Conservation (phyloP, 2,329 filamentous ascomycete species). For the Phoma sp. region DNA sequence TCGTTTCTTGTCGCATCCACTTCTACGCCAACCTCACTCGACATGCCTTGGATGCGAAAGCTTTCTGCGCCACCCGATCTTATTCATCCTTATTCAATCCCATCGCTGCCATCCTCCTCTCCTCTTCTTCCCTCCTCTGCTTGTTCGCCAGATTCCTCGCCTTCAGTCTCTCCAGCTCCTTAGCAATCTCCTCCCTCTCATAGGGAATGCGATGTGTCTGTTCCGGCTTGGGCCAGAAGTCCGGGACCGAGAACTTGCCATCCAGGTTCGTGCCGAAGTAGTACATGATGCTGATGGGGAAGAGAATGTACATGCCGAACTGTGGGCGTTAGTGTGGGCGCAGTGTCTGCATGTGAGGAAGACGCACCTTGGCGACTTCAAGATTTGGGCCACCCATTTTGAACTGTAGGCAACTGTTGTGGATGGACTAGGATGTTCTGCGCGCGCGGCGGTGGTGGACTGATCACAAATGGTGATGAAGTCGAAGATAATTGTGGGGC, state of each 20-base stretch:
- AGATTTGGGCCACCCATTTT: slow-evolving; percentile 84
- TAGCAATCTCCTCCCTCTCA: slow-evolving; percentile 80
- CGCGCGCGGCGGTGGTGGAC: background rate
- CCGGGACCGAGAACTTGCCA: slow-evolving; percentile 77
- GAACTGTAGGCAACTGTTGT: slow-evolving; percentile 21
- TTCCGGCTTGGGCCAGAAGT: slow-evolving; percentile 89
- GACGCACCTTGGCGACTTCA: slow-evolving; percentile 86
- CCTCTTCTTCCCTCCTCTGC: slow-evolving; percentile 54
- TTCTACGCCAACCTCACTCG: no score
- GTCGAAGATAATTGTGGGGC: slow-evolving; percentile 27
- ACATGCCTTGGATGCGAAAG: no score
- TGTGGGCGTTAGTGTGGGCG: slow-evolving; percentile 47
- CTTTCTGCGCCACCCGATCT: background rate
- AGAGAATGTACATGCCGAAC: slow-evolving; percentile 99
- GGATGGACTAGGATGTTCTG: slow-evolving; percentile 4
- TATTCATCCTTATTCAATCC: slow-evolving; percentile 24
- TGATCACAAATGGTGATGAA: slow-evolving; percentile 7
- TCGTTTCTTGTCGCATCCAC: no score
- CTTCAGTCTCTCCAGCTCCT: slow-evolving; percentile 77
- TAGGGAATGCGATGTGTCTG: slow-evolving; percentile 78
- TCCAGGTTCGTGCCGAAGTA: slow-evolving; percentile 99
- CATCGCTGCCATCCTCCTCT: slow-evolving; percentile 27
- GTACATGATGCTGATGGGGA: slow-evolving; percentile 99
- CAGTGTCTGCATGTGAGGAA: background rate
- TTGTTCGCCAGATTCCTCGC: slow-evolving; percentile 54